Evolutionary conservation across 306 rosid species (phyloP).

Genomic region (Medicago ruthenica): DNA sequence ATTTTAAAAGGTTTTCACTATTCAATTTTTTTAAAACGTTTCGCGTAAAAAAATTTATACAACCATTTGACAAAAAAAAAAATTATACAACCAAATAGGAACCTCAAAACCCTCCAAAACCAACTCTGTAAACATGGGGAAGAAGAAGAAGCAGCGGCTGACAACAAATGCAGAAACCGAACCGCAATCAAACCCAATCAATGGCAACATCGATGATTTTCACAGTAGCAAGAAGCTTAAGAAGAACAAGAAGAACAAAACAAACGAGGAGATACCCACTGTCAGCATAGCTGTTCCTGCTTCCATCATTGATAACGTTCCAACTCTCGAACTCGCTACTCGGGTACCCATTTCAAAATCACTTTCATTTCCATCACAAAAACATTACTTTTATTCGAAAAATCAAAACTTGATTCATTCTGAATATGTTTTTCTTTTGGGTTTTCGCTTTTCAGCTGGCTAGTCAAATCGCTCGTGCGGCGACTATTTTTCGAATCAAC

Average conservation of each 20-base stretch:
- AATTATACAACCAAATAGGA: background rate
- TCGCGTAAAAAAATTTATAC: too few species aligned
- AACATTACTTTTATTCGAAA: background rate
- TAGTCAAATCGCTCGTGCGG: conserved; percentile 97
- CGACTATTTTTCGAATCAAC: conserved; percentile 87
- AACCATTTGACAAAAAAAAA: too few species aligned
- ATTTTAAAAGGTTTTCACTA: too few species aligned
- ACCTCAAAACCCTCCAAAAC: conserved; percentile 35
- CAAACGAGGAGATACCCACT: conserved; percentile 55
- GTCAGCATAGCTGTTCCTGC: conserved; percentile 85
- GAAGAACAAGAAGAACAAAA: conserved; percentile 52
- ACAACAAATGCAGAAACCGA: conserved; percentile 46
- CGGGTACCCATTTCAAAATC: conserved; percentile 53
- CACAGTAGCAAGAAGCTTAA: conserved; percentile 45
- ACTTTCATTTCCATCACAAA: background rate
- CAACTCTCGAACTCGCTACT: conserved; percentile 87
- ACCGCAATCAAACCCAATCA: conserved; percentile 14
- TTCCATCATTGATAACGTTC: conserved; percentile 90
- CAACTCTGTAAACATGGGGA: conserved; percentile 58
- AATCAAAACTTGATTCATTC: background rate
- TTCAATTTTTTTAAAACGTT: too few species aligned
- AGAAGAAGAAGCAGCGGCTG: conserved; percentile 74
- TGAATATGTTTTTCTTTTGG: conserved; percentile 6
- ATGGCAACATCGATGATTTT: conserved; percentile 44
- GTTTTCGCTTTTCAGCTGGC: conserved; percentile 65